Evolutionary conservation across 73 alveolate genomes (phyloP).

Genomic region (Paramecium sexaurelia): DNA sequence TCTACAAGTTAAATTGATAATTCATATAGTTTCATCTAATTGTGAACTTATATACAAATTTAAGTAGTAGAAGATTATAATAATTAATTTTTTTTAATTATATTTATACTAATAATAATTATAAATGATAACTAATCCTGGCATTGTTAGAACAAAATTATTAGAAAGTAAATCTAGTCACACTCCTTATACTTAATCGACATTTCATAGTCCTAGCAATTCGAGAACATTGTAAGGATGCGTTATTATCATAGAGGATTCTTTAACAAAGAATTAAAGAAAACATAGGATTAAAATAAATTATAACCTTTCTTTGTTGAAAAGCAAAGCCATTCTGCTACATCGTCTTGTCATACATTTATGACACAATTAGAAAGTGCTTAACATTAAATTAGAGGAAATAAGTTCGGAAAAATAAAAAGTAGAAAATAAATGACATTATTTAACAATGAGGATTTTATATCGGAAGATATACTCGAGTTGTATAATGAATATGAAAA

Average conservation of each 20-base stretch:
- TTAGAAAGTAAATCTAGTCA: slow-evolving; percentile 24
- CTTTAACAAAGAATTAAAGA: not conserved
- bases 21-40: not conserved
- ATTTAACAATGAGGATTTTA: not conserved
- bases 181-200: slow-evolving; percentile 18
- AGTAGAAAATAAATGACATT: not conserved
- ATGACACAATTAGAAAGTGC: not conserved
- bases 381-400: not conserved
- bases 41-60: not conserved
- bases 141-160: not conserved
- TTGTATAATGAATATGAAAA: slow-evolving; percentile 30
- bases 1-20: not conserved
- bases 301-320: not conserved
- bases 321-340: slow-evolving; percentile 12
- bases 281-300: not conserved
- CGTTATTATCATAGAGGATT: not conserved
- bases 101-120: not conserved
- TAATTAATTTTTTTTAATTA: not conserved
- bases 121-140: slow-evolving; percentile 30
- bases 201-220: slow-evolving; percentile 14
- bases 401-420: not conserved
- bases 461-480: not conserved
- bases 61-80: not conserved
- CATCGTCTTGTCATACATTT: slow-evolving; percentile 14
- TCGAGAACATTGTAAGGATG: not conserved